Conservation (phyloP, 2,329 filamentous ascomycete species). For the Penicillium hesseltinei region DNA sequence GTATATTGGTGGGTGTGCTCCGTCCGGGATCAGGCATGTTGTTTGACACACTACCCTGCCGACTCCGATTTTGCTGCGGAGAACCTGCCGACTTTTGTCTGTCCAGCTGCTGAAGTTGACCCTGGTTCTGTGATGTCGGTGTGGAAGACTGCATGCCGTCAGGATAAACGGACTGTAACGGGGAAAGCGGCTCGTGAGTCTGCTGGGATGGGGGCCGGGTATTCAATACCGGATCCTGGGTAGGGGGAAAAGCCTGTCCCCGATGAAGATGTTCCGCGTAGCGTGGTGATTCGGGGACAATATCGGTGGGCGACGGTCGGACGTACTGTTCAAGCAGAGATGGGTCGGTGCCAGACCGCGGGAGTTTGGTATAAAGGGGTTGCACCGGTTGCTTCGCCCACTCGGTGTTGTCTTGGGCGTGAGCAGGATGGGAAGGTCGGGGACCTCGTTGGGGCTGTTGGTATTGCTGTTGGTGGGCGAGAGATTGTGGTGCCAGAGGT, state of each 20-base stretch:
- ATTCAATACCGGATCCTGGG: constrained; percentile 23
- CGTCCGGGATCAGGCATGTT: constrained; percentile 44
- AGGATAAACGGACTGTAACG: constrained; percentile 14
- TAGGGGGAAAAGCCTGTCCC: constrained; percentile 6
- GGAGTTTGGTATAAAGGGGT: constrained; percentile 18
- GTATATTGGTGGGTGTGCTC: constrained; percentile 45
- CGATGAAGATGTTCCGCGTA: constrained; percentile 8
- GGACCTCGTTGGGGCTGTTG: constrained; percentile 13
- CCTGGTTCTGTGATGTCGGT: constrained; percentile 12
- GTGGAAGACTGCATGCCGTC: constrained; percentile 26
- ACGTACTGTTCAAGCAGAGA: constrained; percentile 21
- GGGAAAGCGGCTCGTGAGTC: constrained; percentile 21
- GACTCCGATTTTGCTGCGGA: constrained; percentile 16
- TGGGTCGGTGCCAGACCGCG: constrained; percentile 30
- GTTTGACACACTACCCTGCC: constrained; percentile 26
- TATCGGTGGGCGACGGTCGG: constrained; percentile 25
- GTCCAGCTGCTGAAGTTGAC: constrained; percentile 7
- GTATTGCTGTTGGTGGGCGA: constrained; percentile 18
- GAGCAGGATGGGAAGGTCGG: constrained; percentile 18
- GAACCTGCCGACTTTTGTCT: constrained; percentile 15
- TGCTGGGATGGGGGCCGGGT: constrained; percentile 24
- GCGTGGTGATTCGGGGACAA: constrained; percentile 12
- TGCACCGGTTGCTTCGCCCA: constrained; percentile 22
- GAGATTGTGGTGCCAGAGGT: constrained; percentile 6
- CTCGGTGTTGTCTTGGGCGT: constrained; percentile 12